Base-by-base conservation (phyloP, 768 basidiomycete species). In the Tricholoma hemisulphureum region DNA sequence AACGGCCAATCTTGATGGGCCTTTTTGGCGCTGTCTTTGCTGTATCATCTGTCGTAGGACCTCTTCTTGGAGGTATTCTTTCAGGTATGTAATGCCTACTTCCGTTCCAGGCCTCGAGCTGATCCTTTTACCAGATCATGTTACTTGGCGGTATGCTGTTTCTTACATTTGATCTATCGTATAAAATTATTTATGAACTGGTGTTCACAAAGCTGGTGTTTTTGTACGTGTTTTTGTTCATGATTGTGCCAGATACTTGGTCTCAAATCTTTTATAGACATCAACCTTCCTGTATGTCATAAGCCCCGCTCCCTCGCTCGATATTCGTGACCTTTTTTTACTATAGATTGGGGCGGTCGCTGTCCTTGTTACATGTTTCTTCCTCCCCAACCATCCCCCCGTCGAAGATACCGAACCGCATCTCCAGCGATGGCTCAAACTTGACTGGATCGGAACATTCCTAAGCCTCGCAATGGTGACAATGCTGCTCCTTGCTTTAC, bases 371-470 rank as follows among this genome's bases (percentile, higher is more conserved):
- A 58, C 67, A 37, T 43, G 65, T 23, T 56, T 65, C 45, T 54
- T 59, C 35, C 54, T 68, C 20, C 63, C 61, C 6, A 56, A 53
- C 32, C 62, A 57, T 34, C 53, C 53, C 13, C 11, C 53, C 1
- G 10, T 41, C 10, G 52, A 57, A 21, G n/a, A 55, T 26, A 24
- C 16, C 20, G 26, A 58, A 51, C 24, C 58, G 3, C 49, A 41
- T 16, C 37, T 49, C 29, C 58, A 63, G 18, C 56, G 58, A 26
- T 57, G 65, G 57, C 21, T 61, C 24, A 39, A 66, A 48, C 66
- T 81, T 53, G 79, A 80, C 61, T 73, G 70, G 66, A 24, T 78
- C 51, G 78, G 79, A 13, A 69, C 74, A 0, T 61, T 66, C 16
- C 66, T 80, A 21, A 69, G 75, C 53, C 64, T 80, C 49, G 68